A percentile compares a stretch with the other conserved stretches of the same genome.
Evolutionary conservation across 306 rosid genomes (phyloP).

Genomic region (Lablab purpureus): DNA sequence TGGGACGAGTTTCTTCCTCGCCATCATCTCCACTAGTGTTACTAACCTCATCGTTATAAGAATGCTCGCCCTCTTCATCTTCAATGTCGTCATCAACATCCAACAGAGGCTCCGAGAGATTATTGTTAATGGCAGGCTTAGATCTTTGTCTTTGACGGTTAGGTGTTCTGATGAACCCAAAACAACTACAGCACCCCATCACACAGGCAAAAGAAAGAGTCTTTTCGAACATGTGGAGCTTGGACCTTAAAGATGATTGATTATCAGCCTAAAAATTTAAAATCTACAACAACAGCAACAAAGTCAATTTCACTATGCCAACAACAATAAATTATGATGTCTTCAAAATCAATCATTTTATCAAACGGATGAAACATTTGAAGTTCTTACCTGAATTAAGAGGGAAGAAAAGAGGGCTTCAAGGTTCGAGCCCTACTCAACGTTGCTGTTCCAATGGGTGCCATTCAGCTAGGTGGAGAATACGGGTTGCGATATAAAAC

Average conservation of each 20-base stretch:
- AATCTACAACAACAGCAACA: constrained; percentile 47
- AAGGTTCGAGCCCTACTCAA: constrained; percentile 68
- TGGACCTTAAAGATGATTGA: constrained; percentile 44
- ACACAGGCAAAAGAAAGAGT: constrained; percentile 53
- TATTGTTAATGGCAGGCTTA: constrained; percentile 48
- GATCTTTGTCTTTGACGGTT: constrained; percentile 46
- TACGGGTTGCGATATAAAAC: constrained; percentile 54
- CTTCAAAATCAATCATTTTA: neutral
- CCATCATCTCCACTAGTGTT: constrained; percentile 65
- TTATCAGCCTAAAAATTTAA: constrained; percentile 48
- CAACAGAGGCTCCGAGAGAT: constrained; percentile 66
- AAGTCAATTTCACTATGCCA: constrained; percentile 12
- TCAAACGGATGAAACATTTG: constrained; percentile 5
- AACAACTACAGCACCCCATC: constrained; percentile 92
- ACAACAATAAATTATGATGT: constrained; percentile 25
- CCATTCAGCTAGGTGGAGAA: constrained; percentile 92
- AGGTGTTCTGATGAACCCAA: constrained; percentile 68
- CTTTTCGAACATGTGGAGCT: constrained; percentile 69
- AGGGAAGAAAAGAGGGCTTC: constrained; percentile 56
- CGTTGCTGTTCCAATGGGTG: constrained; percentile 84
- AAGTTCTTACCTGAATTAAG: constrained; percentile 56
- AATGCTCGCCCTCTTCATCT: constrained; percentile 59
- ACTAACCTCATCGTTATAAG: constrained; percentile 59
- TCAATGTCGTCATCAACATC: constrained; percentile 73
- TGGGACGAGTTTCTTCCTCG: constrained; percentile 57